Evolutionary conservation across 306 rosid genomes (phyloP).

Genomic region (Dryas octopetala): DNA sequence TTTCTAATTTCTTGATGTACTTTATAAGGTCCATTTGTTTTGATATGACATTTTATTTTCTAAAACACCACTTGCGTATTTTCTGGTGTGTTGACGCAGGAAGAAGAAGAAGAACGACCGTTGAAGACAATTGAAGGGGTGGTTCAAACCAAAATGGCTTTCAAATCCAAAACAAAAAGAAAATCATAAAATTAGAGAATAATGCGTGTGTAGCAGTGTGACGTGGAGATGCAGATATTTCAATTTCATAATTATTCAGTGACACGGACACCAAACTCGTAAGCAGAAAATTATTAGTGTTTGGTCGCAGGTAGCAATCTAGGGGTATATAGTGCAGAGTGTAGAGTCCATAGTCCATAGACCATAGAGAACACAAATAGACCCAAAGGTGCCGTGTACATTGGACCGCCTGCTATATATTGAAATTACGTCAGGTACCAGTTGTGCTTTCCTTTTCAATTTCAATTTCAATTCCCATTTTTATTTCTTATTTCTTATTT

Average conservation of each 20-base stretch:
- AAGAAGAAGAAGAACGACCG: too few relatives aligned
- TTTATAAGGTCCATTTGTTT: too few relatives aligned
- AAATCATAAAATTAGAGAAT: too few relatives aligned
- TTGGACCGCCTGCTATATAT: conserved; percentile 7
- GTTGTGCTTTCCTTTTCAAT: not conserved
- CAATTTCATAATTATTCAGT: not conserved
- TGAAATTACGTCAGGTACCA: not conserved
- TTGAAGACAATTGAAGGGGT: too few relatives aligned
- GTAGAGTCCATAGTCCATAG: not conserved
- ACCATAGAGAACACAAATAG: not conserved
- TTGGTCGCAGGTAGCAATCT: conserved; percentile 29
- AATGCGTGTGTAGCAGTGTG: too few relatives aligned
- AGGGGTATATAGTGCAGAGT: too few relatives aligned
- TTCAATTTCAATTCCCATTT: not conserved
- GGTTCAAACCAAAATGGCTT: too few relatives aligned
- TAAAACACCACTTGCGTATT: too few relatives aligned
- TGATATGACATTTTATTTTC: too few relatives aligned
- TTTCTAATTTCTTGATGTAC: too few relatives aligned
- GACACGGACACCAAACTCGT: not conserved
- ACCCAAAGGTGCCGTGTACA: not conserved
- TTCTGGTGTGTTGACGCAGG: too few relatives aligned
- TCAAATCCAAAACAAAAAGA: too few relatives aligned
- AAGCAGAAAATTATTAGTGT: conserved; percentile 18
- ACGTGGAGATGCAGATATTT: not conserved
- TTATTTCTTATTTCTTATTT: not conserved